Evolutionary conservation across 148 eudicot genomes (phyloP).

Genomic region (Cornus controversa): DNA sequence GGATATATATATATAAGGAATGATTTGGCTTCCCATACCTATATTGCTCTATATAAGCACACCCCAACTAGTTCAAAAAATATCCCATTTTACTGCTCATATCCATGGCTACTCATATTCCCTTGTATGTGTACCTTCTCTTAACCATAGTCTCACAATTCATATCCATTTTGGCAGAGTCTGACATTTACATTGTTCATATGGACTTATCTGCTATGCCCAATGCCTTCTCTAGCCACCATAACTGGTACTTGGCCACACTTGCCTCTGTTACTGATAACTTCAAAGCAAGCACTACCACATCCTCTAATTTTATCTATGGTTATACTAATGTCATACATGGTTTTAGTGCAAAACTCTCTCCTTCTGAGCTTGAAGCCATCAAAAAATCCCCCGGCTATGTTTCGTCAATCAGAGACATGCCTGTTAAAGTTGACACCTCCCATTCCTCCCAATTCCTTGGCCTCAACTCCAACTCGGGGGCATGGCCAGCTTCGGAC

Average conservation of each 20-base stretch:
- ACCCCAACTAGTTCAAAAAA: constrained; percentile 12
- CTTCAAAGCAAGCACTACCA: background rate
- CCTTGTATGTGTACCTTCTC: constrained; percentile 11
- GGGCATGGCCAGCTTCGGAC: constrained; percentile 55
- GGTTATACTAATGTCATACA: constrained; percentile 54
- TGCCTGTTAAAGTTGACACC: constrained; percentile 40
- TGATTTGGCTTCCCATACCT: constrained; percentile 24
- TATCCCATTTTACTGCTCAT: constrained; percentile 11
- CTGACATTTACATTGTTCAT: constrained; percentile 62
- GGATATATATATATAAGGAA: too few relatives aligned
- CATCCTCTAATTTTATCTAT: constrained; percentile 42
- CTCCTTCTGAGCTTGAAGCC: constrained; percentile 39
- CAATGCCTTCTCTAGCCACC: constrained; percentile 57
- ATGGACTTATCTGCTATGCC: constrained; percentile 83
- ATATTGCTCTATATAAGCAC: constrained; percentile 20
- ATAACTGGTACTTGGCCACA: constrained; percentile 62
- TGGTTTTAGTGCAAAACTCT: constrained; percentile 64
- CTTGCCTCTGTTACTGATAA: constrained; percentile 28
- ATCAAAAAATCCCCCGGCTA: constrained; percentile 38
- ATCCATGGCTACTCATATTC: constrained; percentile 15
- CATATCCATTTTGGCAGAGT: background rate
- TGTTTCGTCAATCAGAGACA: constrained; percentile 32
- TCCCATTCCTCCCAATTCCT: constrained; percentile 55
- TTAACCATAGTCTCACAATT: constrained; percentile 12
- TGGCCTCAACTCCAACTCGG: constrained; percentile 37